A percentile compares a stretch with the other conserved stretches of the same genome.
These are phyloP conservation scores for Colletotrichum trifolii DNA, from an alignment of 2,329 filamentous ascomycete genomes.

Conservation along the genomic window DNA sequence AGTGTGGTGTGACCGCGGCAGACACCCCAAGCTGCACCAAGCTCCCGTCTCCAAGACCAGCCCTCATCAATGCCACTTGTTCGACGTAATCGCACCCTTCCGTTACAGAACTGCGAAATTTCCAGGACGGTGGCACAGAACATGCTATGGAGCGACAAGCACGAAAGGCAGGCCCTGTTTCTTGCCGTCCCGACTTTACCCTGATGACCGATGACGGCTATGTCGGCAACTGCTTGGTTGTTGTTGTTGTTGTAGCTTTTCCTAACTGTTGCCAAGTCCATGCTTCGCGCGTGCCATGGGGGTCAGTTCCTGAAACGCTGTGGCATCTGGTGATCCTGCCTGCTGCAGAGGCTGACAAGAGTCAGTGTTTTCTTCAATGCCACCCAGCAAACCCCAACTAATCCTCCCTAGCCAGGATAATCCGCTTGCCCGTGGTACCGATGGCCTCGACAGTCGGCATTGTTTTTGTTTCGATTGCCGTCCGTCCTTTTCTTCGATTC, in stretches of 20 bases:
- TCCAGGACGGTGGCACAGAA: too few species aligned
- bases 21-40: constrained; percentile 4
- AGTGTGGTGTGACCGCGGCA: neutral
- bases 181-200: too few species aligned
- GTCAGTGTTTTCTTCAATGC: neutral
- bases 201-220: neutral
- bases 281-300: too few species aligned
- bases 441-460: constrained; percentile 1
- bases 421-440: constrained; percentile 12
- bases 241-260: neutral
- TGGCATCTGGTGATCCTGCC: neutral
- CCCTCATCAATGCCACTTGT: too few species aligned
- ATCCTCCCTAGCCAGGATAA: neutral
- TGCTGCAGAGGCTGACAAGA: constrained; percentile 6
- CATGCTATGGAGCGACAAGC: too few species aligned
- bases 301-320: neutral
- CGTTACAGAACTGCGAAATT: too few species aligned
- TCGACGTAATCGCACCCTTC: too few species aligned
- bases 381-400: neutral
- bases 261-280: too few species aligned
- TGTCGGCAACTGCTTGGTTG: neutral
- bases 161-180: too few species aligned
- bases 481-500: constrained; percentile 6
- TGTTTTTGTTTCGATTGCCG: constrained; percentile 12
- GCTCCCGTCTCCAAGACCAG: neutral